Evolutionary conservation across 1,284 basidiomycete species (phyloP).

Genomic region (Cutaneotrichosporon curvatum): DNA sequence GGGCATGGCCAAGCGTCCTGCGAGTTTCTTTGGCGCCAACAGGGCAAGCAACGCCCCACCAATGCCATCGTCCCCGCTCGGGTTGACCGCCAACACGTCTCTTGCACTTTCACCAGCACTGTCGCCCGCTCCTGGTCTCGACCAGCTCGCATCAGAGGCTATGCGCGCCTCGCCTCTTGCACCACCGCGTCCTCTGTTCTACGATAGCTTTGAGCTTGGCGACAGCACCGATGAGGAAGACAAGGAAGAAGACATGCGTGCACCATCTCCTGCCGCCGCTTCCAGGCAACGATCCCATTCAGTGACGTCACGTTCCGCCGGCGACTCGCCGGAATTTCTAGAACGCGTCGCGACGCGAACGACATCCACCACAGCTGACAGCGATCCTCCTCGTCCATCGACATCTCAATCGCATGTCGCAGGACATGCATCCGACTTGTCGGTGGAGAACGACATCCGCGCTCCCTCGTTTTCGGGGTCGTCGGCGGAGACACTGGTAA

Average conservation of each 20-base stretch:
- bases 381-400: too few relatives aligned
- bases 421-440: too few relatives aligned
- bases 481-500: background rate
- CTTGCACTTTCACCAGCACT: background rate
- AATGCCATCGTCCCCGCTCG: background rate
- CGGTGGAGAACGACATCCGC: too few relatives aligned
- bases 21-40: background rate
- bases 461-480: background rate
- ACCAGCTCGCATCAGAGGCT: conserved; percentile 1
- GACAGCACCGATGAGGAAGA: background rate
- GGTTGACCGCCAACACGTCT: background rate
- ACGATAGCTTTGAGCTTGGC: conserved; percentile 13
- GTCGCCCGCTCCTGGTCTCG: background rate
- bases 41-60: background rate
- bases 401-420: too few relatives aligned
- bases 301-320: too few relatives aligned
- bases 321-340: too few relatives aligned
- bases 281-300: too few relatives aligned
- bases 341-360: too few relatives aligned
- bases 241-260: background rate
- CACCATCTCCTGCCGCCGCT: background rate
- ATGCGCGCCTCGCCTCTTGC: conserved; percentile 3
- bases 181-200: conserved; percentile 11
- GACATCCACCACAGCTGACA: too few relatives aligned
- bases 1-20: conserved; percentile 1